Evolutionary conservation across 2,329 filamentous ascomycete genomes (phyloP), one percentile per base, ranked within the genome.

Genomic region (Paracorniculantispora psalliotae): DNA sequence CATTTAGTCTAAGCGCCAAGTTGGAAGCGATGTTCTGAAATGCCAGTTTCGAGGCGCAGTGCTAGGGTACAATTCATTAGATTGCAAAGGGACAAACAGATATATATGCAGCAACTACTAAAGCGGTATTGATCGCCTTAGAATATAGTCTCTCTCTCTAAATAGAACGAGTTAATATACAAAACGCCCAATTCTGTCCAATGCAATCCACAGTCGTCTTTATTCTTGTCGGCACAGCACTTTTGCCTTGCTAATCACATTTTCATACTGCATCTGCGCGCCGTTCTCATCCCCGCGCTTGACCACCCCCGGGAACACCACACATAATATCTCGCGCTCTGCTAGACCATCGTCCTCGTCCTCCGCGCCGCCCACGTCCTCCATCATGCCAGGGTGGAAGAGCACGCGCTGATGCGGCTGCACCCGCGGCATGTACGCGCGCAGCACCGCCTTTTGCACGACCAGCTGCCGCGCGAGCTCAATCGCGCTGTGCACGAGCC

Each of bases 261-360:
- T 89, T 44, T 78, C 77, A 62, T 83, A 81, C 66, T 87, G 81
- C 65, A 81, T 71, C 62, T 85, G 80, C 41, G 80, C 79, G 25
- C 86, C 86, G 62, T 79, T 82, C 72, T 87, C 85, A 68, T 88
- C 84, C 6, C 86, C 86, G 23, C 77, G 73, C 72, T 89, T 89
- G 59, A 85, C 75, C 23, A 89, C 77, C 7, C 82, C 82, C 1
- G 86, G 86, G 59, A 87, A 89, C 2, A 82, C 82, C 23, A 87
- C 81, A 68, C 85, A 89, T 59, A 74, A 76, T 37, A 89, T 79
- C 56, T 84, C 79, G 54, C 83, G 74, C 47, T 74, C 74, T 17
- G 72, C 69, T 23, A 85, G 73, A 23, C 25, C 41, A 15, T 44
- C 56, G 10, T 71, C 75, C 19, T 84, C 81, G 61, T 86, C 84